A percentile compares a stretch with the other conserved stretches of the same genome.
Evolutionary conservation across 805 yeast species (phyloP).

Genomic region (Suhomyces emberorum): DNA sequence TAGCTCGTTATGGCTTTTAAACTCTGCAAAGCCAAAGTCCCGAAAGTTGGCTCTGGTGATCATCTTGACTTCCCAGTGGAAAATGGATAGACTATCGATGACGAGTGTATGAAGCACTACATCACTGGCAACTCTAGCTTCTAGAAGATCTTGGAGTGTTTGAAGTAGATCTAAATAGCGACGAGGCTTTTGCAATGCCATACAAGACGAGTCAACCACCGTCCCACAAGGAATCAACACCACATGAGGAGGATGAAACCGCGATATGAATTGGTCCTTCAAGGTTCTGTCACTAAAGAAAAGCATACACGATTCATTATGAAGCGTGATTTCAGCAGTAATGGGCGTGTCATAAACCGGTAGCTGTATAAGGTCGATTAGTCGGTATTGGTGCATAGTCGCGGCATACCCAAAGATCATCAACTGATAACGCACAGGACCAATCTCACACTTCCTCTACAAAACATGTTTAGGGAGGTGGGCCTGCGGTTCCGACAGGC

Average conservation of each 20-base stretch:
- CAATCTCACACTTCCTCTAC: too few species aligned
- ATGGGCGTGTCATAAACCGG: background rate
- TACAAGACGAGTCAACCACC: background rate
- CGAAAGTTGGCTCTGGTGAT: conserved; percentile 4
- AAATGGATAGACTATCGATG: conserved; percentile 33
- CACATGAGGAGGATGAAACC: background rate
- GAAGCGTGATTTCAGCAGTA: background rate
- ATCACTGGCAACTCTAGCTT: conserved; percentile 1
- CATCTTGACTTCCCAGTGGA: conserved; percentile 28
- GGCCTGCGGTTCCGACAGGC: too few species aligned
- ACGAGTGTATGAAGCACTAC: conserved; percentile 19
- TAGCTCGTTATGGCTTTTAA: conserved; percentile 6
- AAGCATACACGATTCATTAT: conserved; percentile 3
- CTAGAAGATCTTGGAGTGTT: background rate
- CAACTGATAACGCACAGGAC: too few species aligned
- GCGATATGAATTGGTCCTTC: conserved; percentile 1
- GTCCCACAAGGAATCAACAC: conserved; percentile 3
- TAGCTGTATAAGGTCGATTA: background rate
- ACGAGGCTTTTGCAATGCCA: background rate
- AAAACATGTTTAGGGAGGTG: too few species aligned
- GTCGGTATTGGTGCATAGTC: too few species aligned
- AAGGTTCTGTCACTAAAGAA: conserved; percentile 2
- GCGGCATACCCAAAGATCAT: too few species aligned
- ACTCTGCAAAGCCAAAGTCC: conserved; percentile 7
- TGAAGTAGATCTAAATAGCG: background rate